These are phyloP conservation scores for Filobasidium floriforme DNA, from an alignment of 768 basidiomycete species.

Conservation along the genomic window DNA sequence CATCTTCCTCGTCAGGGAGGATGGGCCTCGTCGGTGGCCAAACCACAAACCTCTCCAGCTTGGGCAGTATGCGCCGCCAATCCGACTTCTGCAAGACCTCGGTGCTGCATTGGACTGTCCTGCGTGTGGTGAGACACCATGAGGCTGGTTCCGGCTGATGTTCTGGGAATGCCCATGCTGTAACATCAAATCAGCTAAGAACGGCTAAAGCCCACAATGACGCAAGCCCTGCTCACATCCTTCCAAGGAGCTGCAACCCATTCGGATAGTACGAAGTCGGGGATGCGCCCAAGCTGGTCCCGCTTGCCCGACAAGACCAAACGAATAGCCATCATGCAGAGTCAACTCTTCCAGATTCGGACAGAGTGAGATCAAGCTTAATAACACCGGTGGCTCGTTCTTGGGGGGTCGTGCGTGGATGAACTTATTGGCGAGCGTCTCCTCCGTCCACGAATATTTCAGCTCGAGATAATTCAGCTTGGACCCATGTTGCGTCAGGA, in stretches of 20 bases:
- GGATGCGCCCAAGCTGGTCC: background rate
- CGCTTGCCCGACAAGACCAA: background rate
- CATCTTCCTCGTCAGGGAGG: background rate
- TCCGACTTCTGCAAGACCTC: background rate
- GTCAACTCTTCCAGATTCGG: background rate
- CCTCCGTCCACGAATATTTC: background rate
- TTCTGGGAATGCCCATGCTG: background rate
- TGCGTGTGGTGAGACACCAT: background rate
- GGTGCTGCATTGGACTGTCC: background rate
- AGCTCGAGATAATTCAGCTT: background rate
- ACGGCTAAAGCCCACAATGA: too few species aligned
- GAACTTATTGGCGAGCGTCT: background rate
- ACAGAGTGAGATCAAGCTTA: background rate
- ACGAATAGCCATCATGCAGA: background rate
- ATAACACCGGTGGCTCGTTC: background rate
- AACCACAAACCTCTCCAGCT: background rate
- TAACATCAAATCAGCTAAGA: too few species aligned
- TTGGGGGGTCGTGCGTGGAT: background rate
- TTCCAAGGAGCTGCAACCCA: background rate
- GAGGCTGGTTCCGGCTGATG: background rate
- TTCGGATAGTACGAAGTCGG: background rate
- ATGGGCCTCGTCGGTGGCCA: background rate
- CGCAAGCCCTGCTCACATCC: background rate
- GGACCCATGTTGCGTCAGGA: conserved; percentile 5
- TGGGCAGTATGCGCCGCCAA: background rate